Evolutionary conservation across 2,329 filamentous ascomycete species (phyloP).

Genomic region (Apiospora phragmitis): DNA sequence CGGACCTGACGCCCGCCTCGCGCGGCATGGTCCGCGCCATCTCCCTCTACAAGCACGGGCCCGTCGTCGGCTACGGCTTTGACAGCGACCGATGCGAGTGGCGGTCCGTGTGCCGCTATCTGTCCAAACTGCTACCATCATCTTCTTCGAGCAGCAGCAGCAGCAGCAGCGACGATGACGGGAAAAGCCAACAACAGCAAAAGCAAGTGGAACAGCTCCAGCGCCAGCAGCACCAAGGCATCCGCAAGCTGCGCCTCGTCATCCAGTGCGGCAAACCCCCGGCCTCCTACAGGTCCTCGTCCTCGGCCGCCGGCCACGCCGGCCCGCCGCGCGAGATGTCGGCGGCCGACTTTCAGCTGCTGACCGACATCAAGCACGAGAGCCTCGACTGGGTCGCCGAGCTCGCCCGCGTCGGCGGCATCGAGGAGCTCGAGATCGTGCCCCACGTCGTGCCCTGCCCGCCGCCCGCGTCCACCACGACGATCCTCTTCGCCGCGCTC

Average conservation of each 20-base stretch:
- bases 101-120: constrained; percentile 50
- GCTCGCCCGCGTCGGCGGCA: constrained; percentile 48
- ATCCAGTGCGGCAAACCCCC: constrained; percentile 56
- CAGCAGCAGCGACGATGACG: background rate
- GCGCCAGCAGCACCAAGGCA: background rate
- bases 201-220: background rate
- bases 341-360: constrained; percentile 46
- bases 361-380: constrained; percentile 46
- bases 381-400: constrained; percentile 60
- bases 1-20: constrained; percentile 52
- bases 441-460: constrained; percentile 56
- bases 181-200: background rate
- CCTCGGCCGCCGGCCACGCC: constrained; percentile 29
- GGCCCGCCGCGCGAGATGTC: constrained; percentile 50
- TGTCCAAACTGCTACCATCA: constrained; percentile 24
- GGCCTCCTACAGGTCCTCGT: constrained; percentile 33
- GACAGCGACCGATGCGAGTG: constrained; percentile 59
- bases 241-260: constrained; percentile 49
- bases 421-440: constrained; percentile 51
- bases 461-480: constrained; percentile 50
- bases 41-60: constrained; percentile 55
- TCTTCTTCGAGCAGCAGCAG: background rate
- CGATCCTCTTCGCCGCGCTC: constrained; percentile 60
- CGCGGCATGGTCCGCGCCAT: constrained; percentile 49
- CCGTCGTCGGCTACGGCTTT: constrained; percentile 53